Evolutionary conservation across 495 filamentous ascomycete genomes (phyloP).

Genomic region (Astrocystis sublimbata): DNA sequence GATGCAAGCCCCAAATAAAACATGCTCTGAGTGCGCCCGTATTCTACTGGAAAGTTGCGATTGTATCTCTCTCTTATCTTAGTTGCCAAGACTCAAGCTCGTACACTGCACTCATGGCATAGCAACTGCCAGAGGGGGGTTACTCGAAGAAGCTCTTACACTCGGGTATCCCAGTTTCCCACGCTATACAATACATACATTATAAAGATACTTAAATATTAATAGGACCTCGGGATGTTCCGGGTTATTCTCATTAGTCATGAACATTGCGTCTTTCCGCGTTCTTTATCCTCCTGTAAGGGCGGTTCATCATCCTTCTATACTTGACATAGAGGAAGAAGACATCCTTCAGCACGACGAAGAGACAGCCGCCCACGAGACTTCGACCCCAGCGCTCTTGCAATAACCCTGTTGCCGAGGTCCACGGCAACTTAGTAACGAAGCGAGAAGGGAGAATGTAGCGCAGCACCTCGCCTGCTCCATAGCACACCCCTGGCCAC

Average conservation of each 20-base stretch:
- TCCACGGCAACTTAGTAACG: conserved; percentile 49
- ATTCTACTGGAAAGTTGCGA: background rate
- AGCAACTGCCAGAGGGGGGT: background rate
- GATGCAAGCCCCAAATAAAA: no score
- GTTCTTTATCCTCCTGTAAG: conserved; percentile 66
- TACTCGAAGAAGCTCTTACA: background rate
- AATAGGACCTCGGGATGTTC: background rate
- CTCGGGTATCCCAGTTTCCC: conserved; percentile 3
- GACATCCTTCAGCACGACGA: conserved; percentile 75
- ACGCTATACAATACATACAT: conserved; percentile 1
- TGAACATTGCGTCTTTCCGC: conserved; percentile 32
- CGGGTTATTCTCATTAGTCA: background rate
- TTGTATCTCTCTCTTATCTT: background rate
- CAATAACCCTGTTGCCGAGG: conserved; percentile 59
- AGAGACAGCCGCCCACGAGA: conserved; percentile 76
- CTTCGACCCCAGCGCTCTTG: conserved; percentile 78
- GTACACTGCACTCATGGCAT: background rate
- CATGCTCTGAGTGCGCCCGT: no score
- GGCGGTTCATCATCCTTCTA: conserved; percentile 67
- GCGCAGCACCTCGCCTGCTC: conserved; percentile 69
- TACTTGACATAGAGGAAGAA: conserved; percentile 74
- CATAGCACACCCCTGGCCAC: conserved; percentile 44
- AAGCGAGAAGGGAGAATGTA: conserved; percentile 62
- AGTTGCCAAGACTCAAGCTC: background rate
- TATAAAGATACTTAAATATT: background rate